phyloP scores from a whole-genome alignment of 169 alveolate species.

The Plasmodium blacklocki region DNA sequence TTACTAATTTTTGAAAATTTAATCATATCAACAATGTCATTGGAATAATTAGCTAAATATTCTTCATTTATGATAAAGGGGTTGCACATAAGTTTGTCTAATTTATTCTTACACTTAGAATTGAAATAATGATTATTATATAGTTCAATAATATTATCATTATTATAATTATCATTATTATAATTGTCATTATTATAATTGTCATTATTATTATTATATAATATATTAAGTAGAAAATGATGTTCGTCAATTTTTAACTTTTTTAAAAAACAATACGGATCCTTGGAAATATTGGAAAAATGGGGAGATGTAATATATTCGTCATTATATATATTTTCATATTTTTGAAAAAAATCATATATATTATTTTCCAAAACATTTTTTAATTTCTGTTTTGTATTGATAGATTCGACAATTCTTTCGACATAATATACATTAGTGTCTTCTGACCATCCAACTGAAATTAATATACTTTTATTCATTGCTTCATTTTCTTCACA shows the following conservation, averaged over 20 bases:
- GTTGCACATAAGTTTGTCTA: too few species aligned
- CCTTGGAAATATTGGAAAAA: constrained; percentile 2
- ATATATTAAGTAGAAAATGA: constrained; percentile 33
- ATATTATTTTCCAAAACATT: constrained; percentile 31
- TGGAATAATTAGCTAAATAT: constrained; percentile 12
- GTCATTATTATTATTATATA: constrained; percentile 4
- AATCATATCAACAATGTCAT: constrained; percentile 27
- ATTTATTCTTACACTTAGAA: too few species aligned
- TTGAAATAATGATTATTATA: too few species aligned
- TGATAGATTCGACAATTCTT: constrained; percentile 60
- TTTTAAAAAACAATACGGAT: constrained; percentile 47
- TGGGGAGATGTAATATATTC: background rate
- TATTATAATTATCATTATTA: too few species aligned
- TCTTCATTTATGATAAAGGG: background rate
- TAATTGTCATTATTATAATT: too few species aligned
- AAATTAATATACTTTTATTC: constrained; percentile 54
- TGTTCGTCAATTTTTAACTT: constrained; percentile 65
- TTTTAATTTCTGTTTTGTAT: constrained; percentile 53
- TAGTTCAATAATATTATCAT: too few species aligned
- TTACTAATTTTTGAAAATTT: constrained; percentile 21
- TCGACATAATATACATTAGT: constrained; percentile 65
- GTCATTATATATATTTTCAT: background rate
- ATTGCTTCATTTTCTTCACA: constrained; percentile 45
- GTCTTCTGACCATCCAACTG: constrained; percentile 72
- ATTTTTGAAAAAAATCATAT: constrained; percentile 11